Conservation (phyloP, 106 monocot species). For the Iris macrosiphon region DNA sequence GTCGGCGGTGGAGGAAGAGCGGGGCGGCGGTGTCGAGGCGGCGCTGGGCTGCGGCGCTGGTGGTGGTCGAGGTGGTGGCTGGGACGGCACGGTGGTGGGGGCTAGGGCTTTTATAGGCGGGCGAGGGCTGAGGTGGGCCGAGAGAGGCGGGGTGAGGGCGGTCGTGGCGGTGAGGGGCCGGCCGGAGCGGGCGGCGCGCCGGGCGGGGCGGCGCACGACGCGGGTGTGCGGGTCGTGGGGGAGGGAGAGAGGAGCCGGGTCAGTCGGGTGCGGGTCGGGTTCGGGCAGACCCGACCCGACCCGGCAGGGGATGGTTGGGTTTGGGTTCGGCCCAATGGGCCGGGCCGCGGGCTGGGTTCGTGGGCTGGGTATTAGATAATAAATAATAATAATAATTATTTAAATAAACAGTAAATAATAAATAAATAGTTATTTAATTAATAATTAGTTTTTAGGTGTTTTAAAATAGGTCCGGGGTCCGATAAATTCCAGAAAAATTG, state of each 20-base stretch:
- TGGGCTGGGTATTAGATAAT: neutral
- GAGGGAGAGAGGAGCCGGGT: neutral
- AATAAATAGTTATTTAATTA: no score
- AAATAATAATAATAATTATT: neutral
- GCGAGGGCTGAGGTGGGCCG: neutral
- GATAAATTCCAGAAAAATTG: no score
- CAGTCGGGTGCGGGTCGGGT: neutral
- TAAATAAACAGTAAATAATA: neutral
- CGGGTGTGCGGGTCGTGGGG: neutral
- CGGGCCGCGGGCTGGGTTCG: neutral
- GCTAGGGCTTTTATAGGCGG: neutral
- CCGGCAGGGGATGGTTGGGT: neutral
- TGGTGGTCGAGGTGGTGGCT: neutral
- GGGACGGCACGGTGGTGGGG: neutral
- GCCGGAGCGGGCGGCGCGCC: neutral
- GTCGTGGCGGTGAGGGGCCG: neutral
- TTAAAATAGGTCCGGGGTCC: no score
- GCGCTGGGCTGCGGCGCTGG: neutral
- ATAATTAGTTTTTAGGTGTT: no score
- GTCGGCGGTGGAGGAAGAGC: neutral
- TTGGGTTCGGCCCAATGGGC: neutral
- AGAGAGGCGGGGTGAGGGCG: neutral
- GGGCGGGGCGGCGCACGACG: neutral
- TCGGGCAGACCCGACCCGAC: neutral
- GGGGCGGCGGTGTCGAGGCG: neutral